A percentile compares a stretch with the other conserved stretches of the same genome.
Conservation (phyloP, 2,329 filamentous ascomycete species). For the Penicillium sp. region DNA sequence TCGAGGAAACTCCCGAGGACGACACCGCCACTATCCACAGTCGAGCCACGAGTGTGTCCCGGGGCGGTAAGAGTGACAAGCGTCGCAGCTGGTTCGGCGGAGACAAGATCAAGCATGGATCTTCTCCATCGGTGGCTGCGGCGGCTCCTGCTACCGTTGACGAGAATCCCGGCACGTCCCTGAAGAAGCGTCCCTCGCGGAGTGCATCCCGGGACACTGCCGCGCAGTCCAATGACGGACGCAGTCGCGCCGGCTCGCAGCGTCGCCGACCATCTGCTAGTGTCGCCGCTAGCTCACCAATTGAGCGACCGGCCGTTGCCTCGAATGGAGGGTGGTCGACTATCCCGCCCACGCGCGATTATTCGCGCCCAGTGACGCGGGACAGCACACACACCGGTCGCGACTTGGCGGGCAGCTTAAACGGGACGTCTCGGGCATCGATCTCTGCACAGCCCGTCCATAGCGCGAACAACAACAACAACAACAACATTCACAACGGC, state of each 20-base stretch:
- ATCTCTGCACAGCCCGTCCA: constrained; percentile 33
- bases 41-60: constrained; percentile 39
- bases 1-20: constrained; percentile 32
- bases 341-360: constrained; percentile 37
- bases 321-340: constrained; percentile 38
- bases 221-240: constrained; percentile 31
- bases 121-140: constrained; percentile 32
- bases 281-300: constrained; percentile 15
- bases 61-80: constrained; percentile 39
- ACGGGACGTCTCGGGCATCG: not conserved
- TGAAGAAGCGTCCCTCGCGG: constrained; percentile 30
- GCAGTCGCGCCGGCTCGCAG: constrained; percentile 33
- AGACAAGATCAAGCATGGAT: constrained; percentile 38
- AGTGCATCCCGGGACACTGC: constrained; percentile 33
- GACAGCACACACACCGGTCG: constrained; percentile 27
- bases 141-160: constrained; percentile 24
- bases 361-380: constrained; percentile 36
- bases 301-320: constrained; percentile 20
- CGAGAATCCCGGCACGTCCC: not conserved
- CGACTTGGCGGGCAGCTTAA: constrained; percentile 37
- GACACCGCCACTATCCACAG: constrained; percentile 42
- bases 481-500: constrained; percentile 22
- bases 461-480: constrained; percentile 16
- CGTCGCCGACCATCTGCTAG: constrained; percentile 25
- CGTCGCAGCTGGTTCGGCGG: constrained; percentile 45